phyloP scores from a whole-genome alignment of 75 land plant genomes.

The Adiantum capillusveneris region DNA sequence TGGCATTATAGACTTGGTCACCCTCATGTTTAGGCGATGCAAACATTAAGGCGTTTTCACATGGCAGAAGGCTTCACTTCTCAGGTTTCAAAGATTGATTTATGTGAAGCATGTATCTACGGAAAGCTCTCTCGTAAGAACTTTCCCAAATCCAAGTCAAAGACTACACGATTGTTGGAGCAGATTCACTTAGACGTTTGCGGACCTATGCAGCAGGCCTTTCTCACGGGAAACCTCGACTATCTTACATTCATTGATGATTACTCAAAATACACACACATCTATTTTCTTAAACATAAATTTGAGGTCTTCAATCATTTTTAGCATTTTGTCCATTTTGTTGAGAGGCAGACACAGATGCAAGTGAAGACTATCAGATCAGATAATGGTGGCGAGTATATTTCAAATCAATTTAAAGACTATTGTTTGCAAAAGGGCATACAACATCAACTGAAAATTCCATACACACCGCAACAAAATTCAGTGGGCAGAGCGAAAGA shows the following conservation, averaged over 20 bases:
- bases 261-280: neutral
- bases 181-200: neutral
- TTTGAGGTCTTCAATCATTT: neutral
- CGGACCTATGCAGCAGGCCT: neutral
- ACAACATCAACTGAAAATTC: neutral
- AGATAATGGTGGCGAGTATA: neutral
- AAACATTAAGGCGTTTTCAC: no score
- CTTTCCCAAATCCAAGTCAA: neutral
- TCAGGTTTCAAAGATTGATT: no score
- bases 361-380: neutral
- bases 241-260: conserved; percentile 2
- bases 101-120: neutral
- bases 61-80: no score
- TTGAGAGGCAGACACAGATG: neutral
- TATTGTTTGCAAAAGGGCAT: neutral
- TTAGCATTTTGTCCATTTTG: neutral
- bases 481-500: neutral
- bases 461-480: conserved; percentile 7
- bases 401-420: neutral
- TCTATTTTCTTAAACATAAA: neutral
- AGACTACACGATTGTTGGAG: neutral
- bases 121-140: neutral
- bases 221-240: neutral
- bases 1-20: no score
- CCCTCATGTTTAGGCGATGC: no score